Conservation (phyloP, 495 filamentous ascomycete genomes). For the Pseudoneurospora amorphoporcata region DNA sequence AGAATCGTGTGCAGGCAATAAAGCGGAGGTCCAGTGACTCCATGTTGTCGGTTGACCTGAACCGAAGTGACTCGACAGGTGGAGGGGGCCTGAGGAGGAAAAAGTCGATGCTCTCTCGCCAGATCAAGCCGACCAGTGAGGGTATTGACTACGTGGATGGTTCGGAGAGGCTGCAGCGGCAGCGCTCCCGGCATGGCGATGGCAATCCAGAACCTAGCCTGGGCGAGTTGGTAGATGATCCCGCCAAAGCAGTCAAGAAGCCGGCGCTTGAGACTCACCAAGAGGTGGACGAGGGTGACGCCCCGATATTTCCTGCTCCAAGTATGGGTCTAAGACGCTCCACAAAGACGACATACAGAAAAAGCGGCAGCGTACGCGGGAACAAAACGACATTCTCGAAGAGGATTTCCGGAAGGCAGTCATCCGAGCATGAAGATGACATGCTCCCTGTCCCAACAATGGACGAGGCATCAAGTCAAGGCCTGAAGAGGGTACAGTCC, state of each 20-base stretch:
- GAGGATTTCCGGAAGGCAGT: slow-evolving; percentile 45
- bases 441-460: slow-evolving; percentile 31
- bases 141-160: slow-evolving; percentile 69
- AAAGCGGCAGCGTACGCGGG: slow-evolving; percentile 56
- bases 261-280: slow-evolving; percentile 41
- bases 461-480: slow-evolving; percentile 43
- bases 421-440: slow-evolving; percentile 49
- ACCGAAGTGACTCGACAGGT: slow-evolving; percentile 44
- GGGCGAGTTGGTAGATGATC: slow-evolving; percentile 73
- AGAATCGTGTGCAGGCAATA: slow-evolving; percentile 82
- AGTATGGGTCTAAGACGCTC: slow-evolving; percentile 76
- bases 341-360: slow-evolving; percentile 84
- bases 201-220: slow-evolving; percentile 51
- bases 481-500: slow-evolving; percentile 60
- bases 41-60: slow-evolving; percentile 54
- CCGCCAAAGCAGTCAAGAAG: slow-evolving; percentile 55
- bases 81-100: slow-evolving; percentile 60
- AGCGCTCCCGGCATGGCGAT: slow-evolving; percentile 50
- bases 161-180: slow-evolving; percentile 70
- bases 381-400: slow-evolving; percentile 56
- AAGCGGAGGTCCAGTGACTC: slow-evolving; percentile 69
- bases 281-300: slow-evolving; percentile 48
- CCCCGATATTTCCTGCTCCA: slow-evolving; percentile 75
- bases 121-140: slow-evolving; percentile 67
- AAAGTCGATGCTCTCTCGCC: slow-evolving; percentile 89